Evolutionary conservation across 305 asterid species (phyloP).

Genomic region (Fraxinus floribunda): DNA sequence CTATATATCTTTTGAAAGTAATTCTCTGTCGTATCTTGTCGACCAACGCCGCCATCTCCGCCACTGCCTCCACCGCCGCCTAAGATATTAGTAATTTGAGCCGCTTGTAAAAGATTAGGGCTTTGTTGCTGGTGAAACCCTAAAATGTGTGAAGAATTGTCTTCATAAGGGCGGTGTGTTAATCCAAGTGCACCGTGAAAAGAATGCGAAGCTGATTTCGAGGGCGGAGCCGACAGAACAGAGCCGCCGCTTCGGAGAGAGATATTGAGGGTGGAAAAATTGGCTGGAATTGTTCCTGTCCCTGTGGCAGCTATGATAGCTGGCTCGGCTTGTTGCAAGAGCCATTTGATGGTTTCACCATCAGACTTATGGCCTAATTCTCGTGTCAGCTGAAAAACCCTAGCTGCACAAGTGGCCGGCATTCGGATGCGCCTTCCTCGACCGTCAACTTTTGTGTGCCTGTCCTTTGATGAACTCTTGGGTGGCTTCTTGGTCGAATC

Average conservation of each 20-base stretch:
- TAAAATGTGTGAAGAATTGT: constrained; percentile 52
- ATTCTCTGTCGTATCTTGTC: constrained; percentile 49
- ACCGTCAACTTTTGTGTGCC: constrained; percentile 44
- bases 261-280: constrained; percentile 58
- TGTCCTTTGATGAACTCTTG: constrained; percentile 38
- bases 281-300: constrained; percentile 37
- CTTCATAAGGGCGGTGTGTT: constrained; percentile 48
- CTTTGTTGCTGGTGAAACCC: constrained; percentile 56
- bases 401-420: constrained; percentile 39
- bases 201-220: constrained; percentile 61
- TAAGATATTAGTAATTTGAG: constrained; percentile 38
- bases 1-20: constrained; percentile 59
- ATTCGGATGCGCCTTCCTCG: constrained; percentile 47
- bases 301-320: constrained; percentile 42
- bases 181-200: constrained; percentile 57
- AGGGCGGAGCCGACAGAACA: constrained; percentile 52
- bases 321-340: constrained; percentile 47
- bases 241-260: constrained; percentile 68
- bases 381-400: constrained; percentile 43
- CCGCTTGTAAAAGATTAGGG: constrained; percentile 38
- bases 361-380: constrained; percentile 47
- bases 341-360: constrained; percentile 51
- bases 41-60: constrained; percentile 20
- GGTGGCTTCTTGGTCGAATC: constrained; percentile 24
- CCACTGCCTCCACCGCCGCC: constrained; percentile 25